Evolutionary conservation across 2,329 filamentous ascomycete genomes (phyloP).

Genomic region (Sarocladium brachiariae): DNA sequence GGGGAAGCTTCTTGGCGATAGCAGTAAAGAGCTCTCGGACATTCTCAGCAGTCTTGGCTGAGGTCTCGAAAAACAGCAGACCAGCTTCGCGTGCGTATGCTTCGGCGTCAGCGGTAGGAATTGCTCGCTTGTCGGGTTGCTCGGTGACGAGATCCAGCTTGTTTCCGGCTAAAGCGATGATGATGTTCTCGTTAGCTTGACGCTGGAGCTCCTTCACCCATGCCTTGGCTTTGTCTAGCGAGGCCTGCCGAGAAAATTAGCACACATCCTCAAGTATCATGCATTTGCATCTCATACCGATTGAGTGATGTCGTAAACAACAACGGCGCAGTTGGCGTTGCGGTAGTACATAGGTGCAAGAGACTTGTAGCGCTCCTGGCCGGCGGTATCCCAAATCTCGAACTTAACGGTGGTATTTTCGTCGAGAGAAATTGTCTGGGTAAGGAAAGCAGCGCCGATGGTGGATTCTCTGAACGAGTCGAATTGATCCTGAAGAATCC

Average conservation of each 20-base stretch:
- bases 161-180: conserved; percentile 96
- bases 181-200: conserved; percentile 99
- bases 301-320: conserved; percentile 99
- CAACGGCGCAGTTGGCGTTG: conserved; percentile 98
- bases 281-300: conserved; percentile 57
- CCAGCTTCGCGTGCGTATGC: conserved; percentile 91
- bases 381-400: conserved; percentile 98
- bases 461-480: conserved; percentile 95
- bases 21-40: conserved; percentile 93
- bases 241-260: conserved; percentile 56
- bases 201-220: conserved; percentile 99
- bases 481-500: conserved; percentile 76
- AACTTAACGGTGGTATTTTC: conserved; percentile 99
- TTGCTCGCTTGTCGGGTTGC: conserved; percentile 91
- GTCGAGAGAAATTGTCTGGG: conserved; percentile 96
- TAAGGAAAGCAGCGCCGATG: conserved; percentile 96
- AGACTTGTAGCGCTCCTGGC: conserved; percentile 98
- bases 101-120: conserved; percentile 82
- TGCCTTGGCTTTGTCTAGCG: conserved; percentile 96
- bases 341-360: conserved; percentile 99
- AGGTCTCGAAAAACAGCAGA: conserved; percentile 96
- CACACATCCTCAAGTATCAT: background rate
- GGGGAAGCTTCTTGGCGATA: conserved; percentile 94
- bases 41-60: conserved; percentile 94
- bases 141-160: conserved; percentile 95